Base-by-base conservation (phyloP, 352 stramenopile genomes). In the Pythium folliculosum region DNA sequence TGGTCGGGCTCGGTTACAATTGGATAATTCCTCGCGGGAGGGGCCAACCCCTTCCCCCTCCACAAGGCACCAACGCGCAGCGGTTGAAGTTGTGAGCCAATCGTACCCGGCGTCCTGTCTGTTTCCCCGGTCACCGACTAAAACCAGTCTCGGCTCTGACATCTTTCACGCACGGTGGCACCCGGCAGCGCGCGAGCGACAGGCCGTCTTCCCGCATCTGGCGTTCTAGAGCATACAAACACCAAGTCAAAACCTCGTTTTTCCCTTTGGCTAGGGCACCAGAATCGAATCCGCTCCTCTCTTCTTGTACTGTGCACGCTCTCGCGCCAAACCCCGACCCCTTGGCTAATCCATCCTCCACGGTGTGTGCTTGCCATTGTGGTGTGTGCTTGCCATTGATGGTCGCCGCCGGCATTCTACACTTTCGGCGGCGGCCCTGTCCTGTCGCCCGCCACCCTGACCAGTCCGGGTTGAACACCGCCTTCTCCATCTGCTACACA, bases 401-500 rank as follows among this genome's bases (percentile, higher is more conserved):
- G 38, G 38, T 45, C 38, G 38, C 38, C 38, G 38, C 12, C 38
- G 27, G 27, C 27, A 32, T 45, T 52, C 45, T 52, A 52, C 45
- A 32, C 27, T 51, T 51, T 22, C 37, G 37, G 37, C 37, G 10
- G 14, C 9, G 37, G 27, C 27, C 3, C 27, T 43, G 37, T 17
- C 37, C 37, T 43, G 43, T 49, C 43, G 43, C 43, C 17, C 43
- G 16, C 19, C 14, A 49, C 43, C 16, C 43, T n/a, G 43, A 49
- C 43, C 43, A 49, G 7, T 49, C 43, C 16, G 7, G 22, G n/a
- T 32, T 30, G 47, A 19, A 19, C 47, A 14, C 23, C n/a, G 10
- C 47, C 47, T 27, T 27, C 30, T 43, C 51, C 51, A 56, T 58
- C 51, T 58, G 30, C 32, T 58, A 58, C 51, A 27, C 51, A 58